Conservation (phyloP, 148 eudicot species). For the Spergularia marina region DNA sequence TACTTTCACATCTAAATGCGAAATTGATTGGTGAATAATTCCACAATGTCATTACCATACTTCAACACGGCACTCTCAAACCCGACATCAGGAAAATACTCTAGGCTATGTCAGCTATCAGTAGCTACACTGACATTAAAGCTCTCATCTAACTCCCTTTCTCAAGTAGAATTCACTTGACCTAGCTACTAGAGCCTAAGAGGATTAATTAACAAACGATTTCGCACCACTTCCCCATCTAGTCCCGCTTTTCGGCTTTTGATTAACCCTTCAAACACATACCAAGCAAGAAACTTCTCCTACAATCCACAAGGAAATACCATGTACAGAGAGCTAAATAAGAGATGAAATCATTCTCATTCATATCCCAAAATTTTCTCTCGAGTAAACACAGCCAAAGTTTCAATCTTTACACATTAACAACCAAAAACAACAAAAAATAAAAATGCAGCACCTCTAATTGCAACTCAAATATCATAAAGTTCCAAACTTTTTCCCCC, state of each 20-base stretch:
- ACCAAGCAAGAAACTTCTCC: neutral
- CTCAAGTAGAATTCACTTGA: neutral
- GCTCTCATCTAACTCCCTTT: neutral
- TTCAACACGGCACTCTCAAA: no score
- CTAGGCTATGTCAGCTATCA: neutral
- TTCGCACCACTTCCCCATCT: neutral
- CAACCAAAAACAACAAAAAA: neutral
- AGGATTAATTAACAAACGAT: no score
- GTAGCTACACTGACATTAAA: neutral
- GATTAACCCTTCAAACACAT: neutral
- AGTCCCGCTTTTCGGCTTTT: neutral
- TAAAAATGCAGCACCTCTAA: neutral
- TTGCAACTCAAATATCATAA: constrained; percentile 14
- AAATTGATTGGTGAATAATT: no score
- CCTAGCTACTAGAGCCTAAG: neutral
- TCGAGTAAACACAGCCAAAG: no score
- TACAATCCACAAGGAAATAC: neutral
- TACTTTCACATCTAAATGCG: no score
- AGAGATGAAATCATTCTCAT: neutral
- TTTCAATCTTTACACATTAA: neutral
- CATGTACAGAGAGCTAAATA: neutral
- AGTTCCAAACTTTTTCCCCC: constrained; percentile 7
- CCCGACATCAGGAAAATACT: no score
- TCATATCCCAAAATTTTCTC: neutral
- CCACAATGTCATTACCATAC: no score